These are phyloP conservation scores for Rhodotorula sp. DNA, from an alignment of 1,284 basidiomycete genomes.

Conservation along the genomic window DNA sequence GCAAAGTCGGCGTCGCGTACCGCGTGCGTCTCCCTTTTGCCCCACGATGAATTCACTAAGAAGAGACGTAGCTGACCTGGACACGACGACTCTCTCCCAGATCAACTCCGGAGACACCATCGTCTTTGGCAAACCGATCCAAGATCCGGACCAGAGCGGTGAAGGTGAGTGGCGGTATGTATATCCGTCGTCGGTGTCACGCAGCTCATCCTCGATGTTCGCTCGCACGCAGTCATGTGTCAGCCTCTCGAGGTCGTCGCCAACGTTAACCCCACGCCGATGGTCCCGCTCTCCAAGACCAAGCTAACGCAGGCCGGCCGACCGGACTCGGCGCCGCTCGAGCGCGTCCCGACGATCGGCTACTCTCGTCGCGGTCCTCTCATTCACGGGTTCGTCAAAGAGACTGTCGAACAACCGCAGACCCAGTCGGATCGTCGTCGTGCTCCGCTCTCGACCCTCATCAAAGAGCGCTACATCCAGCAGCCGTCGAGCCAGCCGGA, in stretches of 20 bases:
- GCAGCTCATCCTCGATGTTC: too few relatives aligned
- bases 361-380: not conserved
- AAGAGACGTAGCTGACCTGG: not conserved
- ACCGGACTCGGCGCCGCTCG: not conserved
- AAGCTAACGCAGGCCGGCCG: not conserved
- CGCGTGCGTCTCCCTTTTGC: slow-evolving; percentile 1
- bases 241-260: slow-evolving; percentile 9
- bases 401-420: too few relatives aligned
- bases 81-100: not conserved
- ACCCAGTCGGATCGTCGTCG: not conserved
- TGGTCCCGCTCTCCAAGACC: too few relatives aligned
- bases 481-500: too few relatives aligned
- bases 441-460: too few relatives aligned
- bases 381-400: not conserved
- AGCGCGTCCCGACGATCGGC: not conserved
- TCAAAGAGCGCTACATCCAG: too few relatives aligned
- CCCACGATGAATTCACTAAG: too few relatives aligned
- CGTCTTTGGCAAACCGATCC: slow-evolving; percentile 17
- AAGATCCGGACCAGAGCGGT: not conserved
- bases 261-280: not conserved
- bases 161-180: not conserved
- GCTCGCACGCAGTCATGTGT: not conserved
- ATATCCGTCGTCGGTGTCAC: not conserved
- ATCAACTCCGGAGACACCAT: slow-evolving; percentile 7
- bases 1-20: slow-evolving; percentile 1